Percentiles rank a stretch among this genome's conserved stretches.
phyloP scores from a whole-genome alignment of 2,329 filamentous ascomycete genomes.

The Hyphodiscus sp. region DNA sequence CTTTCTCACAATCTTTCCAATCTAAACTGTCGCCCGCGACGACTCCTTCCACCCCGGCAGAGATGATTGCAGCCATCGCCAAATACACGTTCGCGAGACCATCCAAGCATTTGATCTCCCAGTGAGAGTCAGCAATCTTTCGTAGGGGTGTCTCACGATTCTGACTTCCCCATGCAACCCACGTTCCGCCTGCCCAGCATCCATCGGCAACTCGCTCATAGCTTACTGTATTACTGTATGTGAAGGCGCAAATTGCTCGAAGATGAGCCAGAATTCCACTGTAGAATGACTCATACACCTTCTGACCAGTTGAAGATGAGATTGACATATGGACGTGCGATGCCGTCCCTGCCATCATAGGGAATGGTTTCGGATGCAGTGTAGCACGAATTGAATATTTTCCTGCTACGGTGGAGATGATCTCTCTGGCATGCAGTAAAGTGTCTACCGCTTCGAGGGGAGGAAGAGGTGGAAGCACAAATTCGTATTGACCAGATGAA shows the following conservation, averaged over 20 bases:
- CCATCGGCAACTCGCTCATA: conserved; percentile 64
- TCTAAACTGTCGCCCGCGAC: conserved; percentile 32
- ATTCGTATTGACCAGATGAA: conserved; percentile 69
- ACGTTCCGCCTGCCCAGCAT: conserved; percentile 72
- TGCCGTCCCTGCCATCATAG: conserved; percentile 52
- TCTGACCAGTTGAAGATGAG: conserved; percentile 29
- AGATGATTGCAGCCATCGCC: conserved; percentile 54
- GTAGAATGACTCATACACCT: conserved; percentile 60
- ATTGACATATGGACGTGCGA: conserved; percentile 67
- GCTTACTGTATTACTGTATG: conserved; percentile 56
- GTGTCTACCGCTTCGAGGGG: conserved; percentile 65
- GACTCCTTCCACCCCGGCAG: conserved; percentile 53
- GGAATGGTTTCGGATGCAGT: conserved; percentile 65
- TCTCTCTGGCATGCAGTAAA: conserved; percentile 63
- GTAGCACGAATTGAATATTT: conserved; percentile 60
- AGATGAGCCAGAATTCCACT: conserved; percentile 64
- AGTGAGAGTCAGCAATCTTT: conserved; percentile 59
- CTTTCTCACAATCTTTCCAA: conserved; percentile 47
- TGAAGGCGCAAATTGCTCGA: conserved; percentile 60
- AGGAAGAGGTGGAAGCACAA: conserved; percentile 57
- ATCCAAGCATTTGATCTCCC: conserved; percentile 75
- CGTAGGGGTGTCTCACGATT: conserved; percentile 72
- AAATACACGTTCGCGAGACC: conserved; percentile 76
- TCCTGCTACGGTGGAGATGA: conserved; percentile 58
- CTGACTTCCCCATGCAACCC: conserved; percentile 75